phyloP scores from a whole-genome alignment of 352 stramenopile genomes.

The Thraustochytrium sp. region DNA sequence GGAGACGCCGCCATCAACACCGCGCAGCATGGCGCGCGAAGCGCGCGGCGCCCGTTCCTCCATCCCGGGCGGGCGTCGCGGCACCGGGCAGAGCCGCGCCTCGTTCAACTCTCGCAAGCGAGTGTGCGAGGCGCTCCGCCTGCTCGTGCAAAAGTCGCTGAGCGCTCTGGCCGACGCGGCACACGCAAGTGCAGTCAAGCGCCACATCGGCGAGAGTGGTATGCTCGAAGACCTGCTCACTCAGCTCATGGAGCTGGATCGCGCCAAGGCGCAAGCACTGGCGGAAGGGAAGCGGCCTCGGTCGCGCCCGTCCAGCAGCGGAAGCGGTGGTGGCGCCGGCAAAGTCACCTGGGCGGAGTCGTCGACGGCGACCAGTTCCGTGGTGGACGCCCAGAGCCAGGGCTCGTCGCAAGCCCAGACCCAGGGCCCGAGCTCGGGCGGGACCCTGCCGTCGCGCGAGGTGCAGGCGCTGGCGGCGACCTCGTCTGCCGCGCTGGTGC shows the following conservation, averaged over 20 bases:
- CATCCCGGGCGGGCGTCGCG: no score
- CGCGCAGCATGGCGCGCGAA: no score
- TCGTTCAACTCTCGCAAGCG: background rate
- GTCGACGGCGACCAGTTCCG: no score
- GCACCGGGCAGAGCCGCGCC: no score
- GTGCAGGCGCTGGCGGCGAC: background rate
- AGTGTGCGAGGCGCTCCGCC: background rate
- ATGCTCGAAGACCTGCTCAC: background rate
- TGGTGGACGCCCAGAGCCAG: no score
- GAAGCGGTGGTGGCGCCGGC: background rate
- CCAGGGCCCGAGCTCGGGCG: no score
- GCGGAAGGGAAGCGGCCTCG: background rate
- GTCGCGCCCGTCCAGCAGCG: background rate
- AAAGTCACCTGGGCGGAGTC: background rate
- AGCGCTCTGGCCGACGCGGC: background rate
- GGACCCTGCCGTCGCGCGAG: background rate
- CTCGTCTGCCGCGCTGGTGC: background rate
- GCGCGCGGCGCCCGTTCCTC: no score
- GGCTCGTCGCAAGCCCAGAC: no score
- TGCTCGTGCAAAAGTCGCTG: background rate
- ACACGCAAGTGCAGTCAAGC: background rate
- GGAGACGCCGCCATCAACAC: slow-evolving; percentile 12
- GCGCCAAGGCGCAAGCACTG: background rate
- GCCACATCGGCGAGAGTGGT: background rate
- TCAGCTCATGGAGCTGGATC: background rate